Conservation (phyloP, 2,329 filamentous ascomycete species). For the Lasiodiplodia sp. region DNA sequence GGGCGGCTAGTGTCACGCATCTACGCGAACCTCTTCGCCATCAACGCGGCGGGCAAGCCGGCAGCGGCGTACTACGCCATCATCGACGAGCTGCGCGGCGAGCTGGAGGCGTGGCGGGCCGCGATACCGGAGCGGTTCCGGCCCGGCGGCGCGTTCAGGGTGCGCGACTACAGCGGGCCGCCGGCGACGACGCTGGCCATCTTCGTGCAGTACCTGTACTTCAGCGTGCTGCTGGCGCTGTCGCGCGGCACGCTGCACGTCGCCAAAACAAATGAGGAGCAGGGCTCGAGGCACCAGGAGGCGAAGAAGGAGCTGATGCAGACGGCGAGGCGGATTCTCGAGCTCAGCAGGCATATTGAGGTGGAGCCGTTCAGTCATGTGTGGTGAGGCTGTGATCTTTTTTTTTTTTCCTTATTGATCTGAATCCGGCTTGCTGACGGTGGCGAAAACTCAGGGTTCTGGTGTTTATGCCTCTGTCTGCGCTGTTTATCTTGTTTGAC, state of each 20-base stretch:
- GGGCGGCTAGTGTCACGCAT: constrained; percentile 44
- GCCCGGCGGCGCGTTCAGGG: constrained; percentile 38
- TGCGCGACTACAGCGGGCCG: constrained; percentile 32
- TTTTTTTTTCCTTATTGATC: neutral
- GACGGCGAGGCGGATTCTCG: constrained; percentile 43
- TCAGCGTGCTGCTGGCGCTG: constrained; percentile 43
- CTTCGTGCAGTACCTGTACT: constrained; percentile 43
- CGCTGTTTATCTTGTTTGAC: constrained; percentile 53
- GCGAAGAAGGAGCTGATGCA: constrained; percentile 41
- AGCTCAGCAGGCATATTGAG: constrained; percentile 47
- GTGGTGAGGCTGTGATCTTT: constrained; percentile 37
- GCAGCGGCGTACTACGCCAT: constrained; percentile 30
- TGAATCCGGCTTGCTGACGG: neutral
- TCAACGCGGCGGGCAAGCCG: constrained; percentile 36
- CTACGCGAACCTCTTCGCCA: constrained; percentile 46
- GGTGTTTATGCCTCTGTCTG: neutral
- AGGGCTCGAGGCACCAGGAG: constrained; percentile 30
- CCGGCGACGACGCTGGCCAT: constrained; percentile 36
- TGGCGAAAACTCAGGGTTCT: neutral
- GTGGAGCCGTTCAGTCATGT: constrained; percentile 43
- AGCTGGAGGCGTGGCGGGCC: constrained; percentile 43
- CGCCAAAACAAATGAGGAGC: constrained; percentile 24
- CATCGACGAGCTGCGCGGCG: constrained; percentile 37
- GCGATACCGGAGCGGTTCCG: constrained; percentile 42
- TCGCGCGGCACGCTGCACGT: constrained; percentile 42